Evolutionary conservation across 331 rosid species (phyloP), one percentile per base, ranked within the genome.

Genomic region (Malus hybrid): DNA sequence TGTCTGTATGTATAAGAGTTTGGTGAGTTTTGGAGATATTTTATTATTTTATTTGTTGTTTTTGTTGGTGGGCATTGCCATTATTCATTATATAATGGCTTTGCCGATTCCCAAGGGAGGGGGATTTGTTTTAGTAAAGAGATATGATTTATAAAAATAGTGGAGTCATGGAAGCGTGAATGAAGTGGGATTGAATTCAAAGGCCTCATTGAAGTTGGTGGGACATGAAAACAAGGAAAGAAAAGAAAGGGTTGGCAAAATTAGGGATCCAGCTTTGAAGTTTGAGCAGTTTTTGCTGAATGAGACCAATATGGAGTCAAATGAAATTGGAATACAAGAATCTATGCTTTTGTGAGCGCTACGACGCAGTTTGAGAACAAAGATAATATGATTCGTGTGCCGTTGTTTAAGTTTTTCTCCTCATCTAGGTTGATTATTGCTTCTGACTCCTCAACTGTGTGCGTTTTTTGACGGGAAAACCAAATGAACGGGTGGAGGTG

Each of bases 81-180:
- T 83, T 86, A 84, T 83, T 82, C 76, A 36, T 73, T 61, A 48
- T 63, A 36, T 82, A 84, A 85, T 92, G 93, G 91, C 90, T 69
- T 86, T 86, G 90, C 91, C 82, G 88, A 89, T 92, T 92, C 96
- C 96, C 97, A 76, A 88, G 86, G 93, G 88, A 74, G 76, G 85
- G 89, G 81, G 83, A 77, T 85, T 69, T 78, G 83, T 77, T 75
- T 75, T 84, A 72, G 70, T 82, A 73, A 77, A 46, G 80, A 46
- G 74, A 69, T 65, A 78, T 71, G 70, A 74, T 70, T 75, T 72
- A 75, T 75, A 42, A 61, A 59, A 73, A 67, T 74, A 48, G 85
- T 78, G 85, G 82, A 78, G 84, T 74, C 72, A 69, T 72, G 78
- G 88, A 80, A 36, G 83, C 79, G 83, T 80, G 89, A 70, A 78